Base-by-base conservation (phyloP, 2,329 filamentous ascomycete genomes). In the Ophiostoma pallidulum region DNA sequence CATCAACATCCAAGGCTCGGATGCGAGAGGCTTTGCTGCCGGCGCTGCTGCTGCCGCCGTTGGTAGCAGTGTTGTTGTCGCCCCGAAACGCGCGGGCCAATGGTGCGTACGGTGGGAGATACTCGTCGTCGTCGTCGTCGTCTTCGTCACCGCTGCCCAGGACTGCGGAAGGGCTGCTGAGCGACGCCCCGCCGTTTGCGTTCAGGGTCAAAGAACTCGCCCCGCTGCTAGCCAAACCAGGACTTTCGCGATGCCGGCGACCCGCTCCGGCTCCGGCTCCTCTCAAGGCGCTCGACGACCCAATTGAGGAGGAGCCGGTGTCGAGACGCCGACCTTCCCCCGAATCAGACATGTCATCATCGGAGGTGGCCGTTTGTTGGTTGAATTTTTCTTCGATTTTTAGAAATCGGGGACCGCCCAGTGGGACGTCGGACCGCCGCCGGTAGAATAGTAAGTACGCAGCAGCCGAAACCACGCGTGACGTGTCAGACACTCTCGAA, bases 371-470 rank as follows among this genome's bases (percentile, higher is more conserved):
- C 22, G 64, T 62, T 45, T 73, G 66, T 51, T 75, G 73, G 53
- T 74, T 72, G 59, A 77, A 85, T 47, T 74, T 71, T 45, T 81
- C 75, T 46, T 86, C 71, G 42, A 95, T 80, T 54, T 82, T 71
- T 56, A 82, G 76, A 51, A 96, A 82, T 44, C 76, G 76, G 38
- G 82, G 74, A 22, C 90, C 90, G 49, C 92, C 92, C 55, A 98
- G 78, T 53, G 88, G 85, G 52, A 66, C 67, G 8, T 77, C 73
- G 5, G 88, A 87, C 54, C 88, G 84, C 49, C 92, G 85, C 35
- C 92, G 86, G 68, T 98, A 98, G 72, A 98, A 98, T 29, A 98
- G 74, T 10, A 98, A 75, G 65, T 98, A 98, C 0, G 92, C 92
- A 18, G 85, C 82, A 14, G 77, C 67, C 4, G 86, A 85, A 5